Base-by-base conservation (phyloP, 768 basidiomycete genomes). In the Trametopsis cervina region DNA sequence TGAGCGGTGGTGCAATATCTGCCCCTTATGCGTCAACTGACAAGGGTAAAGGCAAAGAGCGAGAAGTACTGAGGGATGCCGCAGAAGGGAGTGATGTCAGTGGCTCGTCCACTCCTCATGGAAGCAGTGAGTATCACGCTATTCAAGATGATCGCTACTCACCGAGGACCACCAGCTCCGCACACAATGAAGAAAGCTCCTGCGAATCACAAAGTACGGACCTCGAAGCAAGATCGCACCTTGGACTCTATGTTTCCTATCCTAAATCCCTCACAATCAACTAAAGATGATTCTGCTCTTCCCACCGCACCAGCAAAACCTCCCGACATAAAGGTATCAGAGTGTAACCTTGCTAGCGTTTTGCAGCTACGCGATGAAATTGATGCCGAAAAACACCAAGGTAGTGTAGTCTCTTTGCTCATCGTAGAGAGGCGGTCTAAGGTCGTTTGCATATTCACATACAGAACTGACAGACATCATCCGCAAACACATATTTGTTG, bases 231-330 rank as follows among this genome's bases (percentile, higher is more conserved):
- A 38, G 89, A 94, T 49, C 80, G 94, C 27, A 98, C 94, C 0
- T 75, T 99, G 13, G 95, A 98, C 60, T 92, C 92, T 0, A 96
- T 97, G 90, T 87, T 97, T 52, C 84, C 85, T 1, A 72, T 87
- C 9, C 58, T 67, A 76, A 68, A 57, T 39, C 57, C 43, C 43
- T 49, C 60, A 1, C 57, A 54, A 35, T 11, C 51, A 44, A 33
- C 53, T 40, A 47, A 47, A 29, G 29, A 55, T 10, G 54, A 52
- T 24, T 35, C 50, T 13, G 35, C 22, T 3, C 39, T 26, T 53
- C 39, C 44, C 4, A 29, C 53, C 2, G 15, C 21, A 33, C 29
- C 35, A 12, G 11, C 26, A 6, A 57, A 68, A 55, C 69, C 63
- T 46, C 64, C 68, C 24, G 80, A 82, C 20, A 79, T 95, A 42